Evolutionary conservation across 1,284 basidiomycete genomes (phyloP), one percentile per base, ranked within the genome.

Genomic region (Cryptococcus floricola): DNA sequence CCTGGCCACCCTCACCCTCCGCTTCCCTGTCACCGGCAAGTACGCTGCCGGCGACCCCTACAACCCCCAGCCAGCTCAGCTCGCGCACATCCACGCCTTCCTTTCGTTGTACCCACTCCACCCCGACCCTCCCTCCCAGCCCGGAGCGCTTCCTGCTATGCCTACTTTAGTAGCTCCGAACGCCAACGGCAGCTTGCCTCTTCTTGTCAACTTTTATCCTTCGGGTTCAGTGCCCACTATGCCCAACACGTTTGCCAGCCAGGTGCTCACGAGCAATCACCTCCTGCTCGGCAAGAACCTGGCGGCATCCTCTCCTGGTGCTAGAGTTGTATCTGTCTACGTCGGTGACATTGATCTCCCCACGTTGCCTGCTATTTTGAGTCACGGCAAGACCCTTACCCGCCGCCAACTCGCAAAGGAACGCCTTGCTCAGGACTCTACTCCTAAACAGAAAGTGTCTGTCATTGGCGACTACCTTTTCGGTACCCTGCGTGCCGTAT

Each of bases 41-140:
- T 54, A 65, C 25, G 48, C 62, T 2, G 55, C 65, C 12, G 59
- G 59, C 18, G 70, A 75, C 53, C 69, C 69, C 1, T 75, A 74
- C 65, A 69, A 69, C 54, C 69, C 72, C 6, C 54, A 54, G 12
- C 68, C 71, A 16, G 51, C 54, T 13, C 69, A 71, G 41, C 53
- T 71, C 14, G 71, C 73, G 1, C 67, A 65, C 50, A 70, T 76
- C 47, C 70, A 76, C 59, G 68, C 75, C 3, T 75, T 72, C 60
- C 53, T 76, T 41, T 75, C 74, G 13, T 65, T 75, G 8, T 75
- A 77, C 60, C 68, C 74, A 0, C 68, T 72, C n/a, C 66, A 71
- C 54, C 69, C 70, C 18, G 62, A 57, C 9, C 71, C 69, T 14
- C 69, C 71, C 0, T 60, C 59, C 27, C 73, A 74, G 52, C 71